Conservation (phyloP, 805 yeast genomes). For the Millerago galiae region DNA sequence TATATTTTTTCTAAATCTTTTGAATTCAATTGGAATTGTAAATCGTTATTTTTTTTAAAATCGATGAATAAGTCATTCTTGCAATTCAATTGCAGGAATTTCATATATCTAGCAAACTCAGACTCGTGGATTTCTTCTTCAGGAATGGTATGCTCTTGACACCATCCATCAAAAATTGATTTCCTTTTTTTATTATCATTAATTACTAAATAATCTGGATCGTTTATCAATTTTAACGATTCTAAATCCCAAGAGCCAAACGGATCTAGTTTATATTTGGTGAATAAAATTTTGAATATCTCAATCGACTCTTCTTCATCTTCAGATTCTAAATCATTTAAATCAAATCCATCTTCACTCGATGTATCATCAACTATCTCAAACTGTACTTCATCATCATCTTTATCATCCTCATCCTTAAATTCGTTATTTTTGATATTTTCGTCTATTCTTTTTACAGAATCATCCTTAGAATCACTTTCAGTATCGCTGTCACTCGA, state of each 20-base stretch:
- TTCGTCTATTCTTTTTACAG: no score
- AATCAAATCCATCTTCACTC: conserved; percentile 20
- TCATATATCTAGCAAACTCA: conserved; percentile 15
- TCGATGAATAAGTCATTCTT: conserved; percentile 30
- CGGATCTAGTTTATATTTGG: conserved; percentile 32
- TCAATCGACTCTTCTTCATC: conserved; percentile 1
- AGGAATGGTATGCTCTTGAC: conserved; percentile 9
- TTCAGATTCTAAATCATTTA: conserved; percentile 10
- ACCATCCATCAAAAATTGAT: conserved; percentile 42
- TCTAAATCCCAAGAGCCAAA: conserved; percentile 44
- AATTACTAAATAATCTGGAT: conserved; percentile 33
- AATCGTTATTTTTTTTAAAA: conserved; percentile 30
- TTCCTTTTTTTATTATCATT: conserved; percentile 30
- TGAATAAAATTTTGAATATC: conserved; percentile 31
- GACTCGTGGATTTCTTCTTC: no score
- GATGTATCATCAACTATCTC: conserved; percentile 10
- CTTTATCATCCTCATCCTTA: not conserved
- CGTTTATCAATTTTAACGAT: conserved; percentile 32
- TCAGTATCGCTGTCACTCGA: no score
- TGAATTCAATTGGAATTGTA: conserved; percentile 20
- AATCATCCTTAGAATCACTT: no score
- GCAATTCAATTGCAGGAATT: conserved; percentile 22
- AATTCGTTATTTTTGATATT: no score
- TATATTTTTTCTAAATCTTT: conserved; percentile 32
- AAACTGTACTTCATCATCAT: conserved; percentile 12